These are phyloP conservation scores for Suillus decipiens DNA, from an alignment of 768 basidiomycete species.

Conservation along the genomic window DNA sequence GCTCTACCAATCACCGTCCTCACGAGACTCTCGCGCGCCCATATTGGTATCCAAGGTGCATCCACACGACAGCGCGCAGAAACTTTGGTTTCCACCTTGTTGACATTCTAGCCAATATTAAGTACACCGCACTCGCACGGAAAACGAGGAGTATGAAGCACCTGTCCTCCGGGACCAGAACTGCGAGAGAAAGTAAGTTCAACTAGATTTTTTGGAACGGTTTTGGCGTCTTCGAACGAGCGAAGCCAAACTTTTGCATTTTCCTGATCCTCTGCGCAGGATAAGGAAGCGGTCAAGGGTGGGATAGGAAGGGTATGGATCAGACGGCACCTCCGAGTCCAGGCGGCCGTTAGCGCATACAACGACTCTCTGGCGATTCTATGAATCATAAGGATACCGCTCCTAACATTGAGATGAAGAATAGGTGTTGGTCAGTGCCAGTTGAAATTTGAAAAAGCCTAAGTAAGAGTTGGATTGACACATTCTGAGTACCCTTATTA, in stretches of 20 bases:
- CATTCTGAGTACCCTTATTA: no score
- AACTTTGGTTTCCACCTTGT: constrained; percentile 87
- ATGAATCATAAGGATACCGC: not conserved
- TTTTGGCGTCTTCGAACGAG: constrained; percentile 40
- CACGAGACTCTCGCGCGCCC: constrained; percentile 55
- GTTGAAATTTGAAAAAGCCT: not conserved
- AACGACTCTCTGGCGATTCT: not conserved
- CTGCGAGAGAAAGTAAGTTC: constrained; percentile 73
- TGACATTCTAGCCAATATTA: constrained; percentile 54
- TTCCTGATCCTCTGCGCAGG: constrained; percentile 42
- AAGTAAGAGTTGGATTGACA: not conserved
- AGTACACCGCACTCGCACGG: not conserved
- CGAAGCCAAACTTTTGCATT: constrained; percentile 58
- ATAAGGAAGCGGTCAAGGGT: constrained; percentile 39
- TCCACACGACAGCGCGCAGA: constrained; percentile 61
- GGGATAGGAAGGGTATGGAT: constrained; percentile 40
- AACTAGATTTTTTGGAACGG: constrained; percentile 54
- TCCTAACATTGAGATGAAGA: not conserved
- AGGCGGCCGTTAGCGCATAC: not conserved
- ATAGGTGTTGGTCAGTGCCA: not conserved
- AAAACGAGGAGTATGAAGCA: constrained; percentile 25
- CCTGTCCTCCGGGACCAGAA: constrained; percentile 86
- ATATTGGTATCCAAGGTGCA: constrained; percentile 66
- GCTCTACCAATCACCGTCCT: constrained; percentile 41
- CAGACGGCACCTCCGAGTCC: constrained; percentile 10